phyloP scores from a whole-genome alignment of 2,329 filamentous ascomycete species.

The Colletotrichum destructivum region DNA sequence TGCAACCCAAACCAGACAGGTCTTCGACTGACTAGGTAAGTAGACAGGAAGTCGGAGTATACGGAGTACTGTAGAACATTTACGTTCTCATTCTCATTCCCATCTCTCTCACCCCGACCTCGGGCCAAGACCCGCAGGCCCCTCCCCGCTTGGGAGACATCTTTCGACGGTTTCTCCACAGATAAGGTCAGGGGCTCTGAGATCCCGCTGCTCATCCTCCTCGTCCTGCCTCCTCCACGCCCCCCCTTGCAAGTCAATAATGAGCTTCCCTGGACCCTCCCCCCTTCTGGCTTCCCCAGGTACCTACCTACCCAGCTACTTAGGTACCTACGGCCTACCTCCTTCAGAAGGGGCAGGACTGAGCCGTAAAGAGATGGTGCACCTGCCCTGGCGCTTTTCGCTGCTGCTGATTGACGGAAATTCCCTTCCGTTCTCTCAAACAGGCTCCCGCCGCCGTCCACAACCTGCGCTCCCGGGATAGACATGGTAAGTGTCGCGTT shows the following conservation, averaged over 20 bases:
- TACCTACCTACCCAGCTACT: neutral
- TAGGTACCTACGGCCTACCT: neutral
- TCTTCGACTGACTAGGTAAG: no score
- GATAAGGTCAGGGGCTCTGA: constrained; percentile 36
- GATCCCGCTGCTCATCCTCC: constrained; percentile 15
- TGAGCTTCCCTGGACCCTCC: neutral
- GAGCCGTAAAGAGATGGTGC: neutral
- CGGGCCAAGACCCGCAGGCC: constrained; percentile 11
- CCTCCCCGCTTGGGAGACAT: constrained; percentile 26
- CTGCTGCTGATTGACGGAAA: constrained; percentile 36
- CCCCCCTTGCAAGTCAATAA: neutral
- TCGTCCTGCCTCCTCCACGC: neutral
- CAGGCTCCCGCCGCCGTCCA: neutral
- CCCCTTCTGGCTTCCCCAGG: constrained; percentile 15
- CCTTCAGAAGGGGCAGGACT: neutral
- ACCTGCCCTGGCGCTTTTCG: constrained; percentile 17
- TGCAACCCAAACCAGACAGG: neutral
- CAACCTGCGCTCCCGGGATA: neutral
- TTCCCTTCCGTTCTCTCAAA: constrained; percentile 14
- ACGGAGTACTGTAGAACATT: neutral
- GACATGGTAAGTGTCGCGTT: constrained; percentile 14
- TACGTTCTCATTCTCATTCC: neutral
- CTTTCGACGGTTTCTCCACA: constrained; percentile 42
- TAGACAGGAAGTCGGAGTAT: neutral
- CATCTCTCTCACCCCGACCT: neutral